Conservation (phyloP, 1,284 basidiomycete genomes). For the Trichosporon sp. region DNA sequence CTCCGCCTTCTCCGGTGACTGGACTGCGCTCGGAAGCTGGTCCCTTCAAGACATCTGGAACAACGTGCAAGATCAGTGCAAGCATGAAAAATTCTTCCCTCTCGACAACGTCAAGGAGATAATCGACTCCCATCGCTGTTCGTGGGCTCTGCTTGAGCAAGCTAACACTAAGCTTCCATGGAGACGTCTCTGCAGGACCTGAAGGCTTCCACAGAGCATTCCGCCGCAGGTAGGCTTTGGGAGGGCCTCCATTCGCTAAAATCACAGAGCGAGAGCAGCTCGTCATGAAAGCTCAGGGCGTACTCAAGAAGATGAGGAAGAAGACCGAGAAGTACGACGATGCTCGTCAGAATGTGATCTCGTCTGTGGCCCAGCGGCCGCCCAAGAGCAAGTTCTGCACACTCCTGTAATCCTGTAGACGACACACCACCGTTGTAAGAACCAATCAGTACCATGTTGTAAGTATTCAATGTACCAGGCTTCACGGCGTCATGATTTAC, state of each 20-base stretch:
- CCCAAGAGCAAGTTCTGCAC: background rate
- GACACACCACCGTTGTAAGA: background rate
- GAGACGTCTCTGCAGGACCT: background rate
- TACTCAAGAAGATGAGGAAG: constrained; percentile 1
- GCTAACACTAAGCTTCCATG: background rate
- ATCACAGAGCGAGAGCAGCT: background rate
- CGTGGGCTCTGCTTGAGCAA: background rate
- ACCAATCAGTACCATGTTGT: background rate
- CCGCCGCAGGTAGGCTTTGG: background rate
- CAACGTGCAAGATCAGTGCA: constrained; percentile 1
- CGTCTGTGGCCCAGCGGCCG: constrained; percentile 1
- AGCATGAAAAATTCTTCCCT: background rate
- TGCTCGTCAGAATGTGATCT: background rate
- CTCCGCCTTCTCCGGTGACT: background rate
- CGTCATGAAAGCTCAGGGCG: background rate
- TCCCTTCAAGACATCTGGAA: background rate
- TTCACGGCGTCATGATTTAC: background rate
- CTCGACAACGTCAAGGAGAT: background rate
- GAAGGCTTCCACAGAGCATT: background rate
- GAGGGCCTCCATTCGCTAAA: background rate
- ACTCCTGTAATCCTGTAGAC: background rate
- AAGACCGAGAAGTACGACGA: constrained; percentile 14
- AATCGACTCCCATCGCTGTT: background rate
- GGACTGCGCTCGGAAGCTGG: background rate
- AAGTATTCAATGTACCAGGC: background rate